Evolutionary conservation across 1,139 yeast species (phyloP).

Genomic region (Wickerhamomyces sp.): DNA sequence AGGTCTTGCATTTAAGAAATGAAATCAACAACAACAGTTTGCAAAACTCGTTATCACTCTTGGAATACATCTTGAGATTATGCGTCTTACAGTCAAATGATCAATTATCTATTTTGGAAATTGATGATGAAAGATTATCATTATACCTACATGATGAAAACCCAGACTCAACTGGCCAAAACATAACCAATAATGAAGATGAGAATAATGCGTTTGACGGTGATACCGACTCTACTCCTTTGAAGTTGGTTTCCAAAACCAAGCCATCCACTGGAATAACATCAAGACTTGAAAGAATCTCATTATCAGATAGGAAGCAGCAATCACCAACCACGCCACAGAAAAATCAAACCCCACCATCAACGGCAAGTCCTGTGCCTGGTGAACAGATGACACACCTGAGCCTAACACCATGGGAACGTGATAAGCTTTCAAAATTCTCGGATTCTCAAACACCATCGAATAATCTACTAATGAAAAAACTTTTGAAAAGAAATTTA

Average conservation of each 20-base stretch:
- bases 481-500: conserved; percentile 5
- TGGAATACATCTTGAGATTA: conserved; percentile 63
- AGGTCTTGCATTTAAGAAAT: neutral
- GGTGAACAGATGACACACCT: conserved; percentile 7
- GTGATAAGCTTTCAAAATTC: conserved; percentile 4
- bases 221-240: conserved; percentile 3
- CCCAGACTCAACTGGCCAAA: conserved; percentile 10
- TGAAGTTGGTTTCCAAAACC: conserved; percentile 1
- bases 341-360: neutral
- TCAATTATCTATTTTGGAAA: conserved; percentile 45
- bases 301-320: neutral
- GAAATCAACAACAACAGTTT: too few species aligned
- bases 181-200: neutral
- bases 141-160: conserved; percentile 60
- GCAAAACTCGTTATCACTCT: conserved; percentile 42
- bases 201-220: conserved; percentile 1
- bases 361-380: conserved; percentile 13
- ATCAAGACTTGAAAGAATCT: neutral
- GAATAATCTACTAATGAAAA: conserved; percentile 1
- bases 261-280: neutral
- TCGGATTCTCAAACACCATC: conserved; percentile 4
- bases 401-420: conserved; percentile 15
- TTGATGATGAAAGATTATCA: conserved; percentile 64
- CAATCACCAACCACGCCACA: neutral
- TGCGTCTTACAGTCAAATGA: conserved; percentile 61